Conservation (phyloP, 768 basidiomycete genomes). For the Lactarius pseudohatsudake region DNA sequence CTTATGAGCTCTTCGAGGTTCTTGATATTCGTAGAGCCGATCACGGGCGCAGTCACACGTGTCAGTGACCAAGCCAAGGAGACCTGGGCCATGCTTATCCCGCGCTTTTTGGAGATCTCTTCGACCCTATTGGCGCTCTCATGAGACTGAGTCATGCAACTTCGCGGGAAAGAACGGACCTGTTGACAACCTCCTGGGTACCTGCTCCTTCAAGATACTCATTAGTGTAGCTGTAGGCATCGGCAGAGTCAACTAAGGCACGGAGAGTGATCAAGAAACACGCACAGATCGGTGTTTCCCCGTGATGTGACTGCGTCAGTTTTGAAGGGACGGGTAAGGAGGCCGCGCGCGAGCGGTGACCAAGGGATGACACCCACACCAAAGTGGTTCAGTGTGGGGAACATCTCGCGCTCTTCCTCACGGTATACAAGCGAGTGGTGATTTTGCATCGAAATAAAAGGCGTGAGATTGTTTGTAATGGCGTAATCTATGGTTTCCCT, state of each 20-base stretch:
- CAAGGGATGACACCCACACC: constrained; percentile 28
- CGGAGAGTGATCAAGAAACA: not conserved
- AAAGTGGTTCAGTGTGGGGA: constrained; percentile 34
- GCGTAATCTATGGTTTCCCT: constrained; percentile 26
- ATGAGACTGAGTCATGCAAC: not conserved
- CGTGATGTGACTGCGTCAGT: not conserved
- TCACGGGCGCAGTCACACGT: constrained; percentile 19
- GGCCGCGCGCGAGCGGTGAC: constrained; percentile 26
- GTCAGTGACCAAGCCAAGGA: constrained; percentile 39
- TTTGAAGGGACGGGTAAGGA: constrained; percentile 26
- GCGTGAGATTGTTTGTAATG: constrained; percentile 23
- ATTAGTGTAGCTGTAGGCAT: not conserved
- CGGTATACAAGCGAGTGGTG: constrained; percentile 40
- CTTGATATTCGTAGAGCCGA: constrained; percentile 24
- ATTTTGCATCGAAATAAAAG: constrained; percentile 29
- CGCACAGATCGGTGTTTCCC: constrained; percentile 15
- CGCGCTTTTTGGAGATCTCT: constrained; percentile 40
- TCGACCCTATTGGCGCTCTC: constrained; percentile 36
- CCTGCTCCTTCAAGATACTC: constrained; percentile 7
- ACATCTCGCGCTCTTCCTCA: constrained; percentile 42
- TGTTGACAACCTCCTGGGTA: constrained; percentile 23
- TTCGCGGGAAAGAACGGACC: constrained; percentile 9
- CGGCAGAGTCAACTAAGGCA: not conserved
- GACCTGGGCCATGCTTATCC: constrained; percentile 46
- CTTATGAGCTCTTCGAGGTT: constrained; percentile 26